Conservation (phyloP, 2,329 filamentous ascomycete species). For the Diplodia corticola region DNA sequence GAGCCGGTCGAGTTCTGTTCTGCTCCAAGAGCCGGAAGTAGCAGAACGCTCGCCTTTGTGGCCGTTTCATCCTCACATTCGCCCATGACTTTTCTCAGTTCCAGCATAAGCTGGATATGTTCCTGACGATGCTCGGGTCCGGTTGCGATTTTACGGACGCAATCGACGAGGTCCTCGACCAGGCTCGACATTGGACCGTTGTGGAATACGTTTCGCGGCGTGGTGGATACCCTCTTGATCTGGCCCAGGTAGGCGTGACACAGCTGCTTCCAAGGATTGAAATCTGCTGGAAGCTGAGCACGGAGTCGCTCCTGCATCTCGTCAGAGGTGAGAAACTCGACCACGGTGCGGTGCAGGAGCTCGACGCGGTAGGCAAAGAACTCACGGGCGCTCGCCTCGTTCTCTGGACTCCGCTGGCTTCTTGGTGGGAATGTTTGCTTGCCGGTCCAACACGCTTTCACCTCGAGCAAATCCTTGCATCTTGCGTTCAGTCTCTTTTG, state of each 20-base stretch:
- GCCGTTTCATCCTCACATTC: neutral
- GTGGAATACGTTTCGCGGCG: neutral
- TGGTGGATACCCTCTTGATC: neutral
- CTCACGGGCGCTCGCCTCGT: neutral
- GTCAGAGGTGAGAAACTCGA: neutral
- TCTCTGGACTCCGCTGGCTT: neutral
- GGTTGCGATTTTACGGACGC: neutral
- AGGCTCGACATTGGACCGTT: neutral
- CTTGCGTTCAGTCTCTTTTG: neutral
- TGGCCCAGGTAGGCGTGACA: neutral
- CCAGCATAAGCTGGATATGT: neutral
- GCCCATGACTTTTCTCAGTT: neutral
- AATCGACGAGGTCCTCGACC: neutral
- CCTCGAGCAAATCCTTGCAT: neutral
- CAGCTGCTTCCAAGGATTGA: neutral
- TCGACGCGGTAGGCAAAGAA: neutral
- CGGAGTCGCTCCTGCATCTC: neutral
- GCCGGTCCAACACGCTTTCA: neutral
- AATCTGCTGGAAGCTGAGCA: neutral
- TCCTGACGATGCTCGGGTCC: neutral
- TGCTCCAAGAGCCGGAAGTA: neutral
- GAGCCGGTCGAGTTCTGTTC: neutral
- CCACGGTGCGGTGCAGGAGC: neutral
- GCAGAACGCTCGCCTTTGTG: neutral
- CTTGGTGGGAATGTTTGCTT: neutral